Evolutionary conservation across 1,284 basidiomycete species (phyloP), one percentile per base, ranked within the genome.

Genomic region (Sanghuangporus baumii): DNA sequence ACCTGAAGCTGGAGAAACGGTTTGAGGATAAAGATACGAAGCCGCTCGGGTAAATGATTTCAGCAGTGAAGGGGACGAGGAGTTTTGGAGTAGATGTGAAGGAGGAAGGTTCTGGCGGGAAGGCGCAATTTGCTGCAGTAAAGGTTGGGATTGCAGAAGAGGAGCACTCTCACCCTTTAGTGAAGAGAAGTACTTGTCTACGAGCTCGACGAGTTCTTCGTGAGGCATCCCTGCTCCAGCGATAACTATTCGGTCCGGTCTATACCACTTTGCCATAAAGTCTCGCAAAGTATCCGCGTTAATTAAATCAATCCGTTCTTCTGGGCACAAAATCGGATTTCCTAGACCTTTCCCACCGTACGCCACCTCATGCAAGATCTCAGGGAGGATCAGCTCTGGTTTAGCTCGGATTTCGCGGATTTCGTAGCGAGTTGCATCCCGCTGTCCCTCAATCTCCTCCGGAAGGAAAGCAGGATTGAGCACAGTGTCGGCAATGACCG

Each of bases 301-400:
- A 62, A 98, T 87, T 60, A 79, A 70, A 63, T 87, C 79, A 69
- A 98, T 84, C 59, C 90, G 87, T 48, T 94, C 89, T 68, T 93
- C 88, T 1, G 94, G 93, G 72, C 95, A 97, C 11, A 98, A 77
- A 18, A 98, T 76, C 0, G 94, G 87, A 74, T 96, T 97, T 36
- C 96, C 96, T 1, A 98, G 81, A 0, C 90, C 94, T 66, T 85
- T 85, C 66, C 81, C 77, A 61, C 83, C 79, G 73, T 93, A 98
- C 0, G 96, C 96, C 61, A 95, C 88, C 40, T 84, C 80, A 72
- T 98, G 96, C 26, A 98, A 75, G 5, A 96, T 76, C 71, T 99
- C 96, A 2, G 96, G 96, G n/a, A 98, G 78, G 66, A 96, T 91
- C 83, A 95, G 89, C 70, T 98, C 96, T 0, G 96, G 95, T 74